Evolutionary conservation across 2,329 filamentous ascomycete species (phyloP), one percentile per base, ranked within the genome.

Genomic region (Talaromyces marneffei): DNA sequence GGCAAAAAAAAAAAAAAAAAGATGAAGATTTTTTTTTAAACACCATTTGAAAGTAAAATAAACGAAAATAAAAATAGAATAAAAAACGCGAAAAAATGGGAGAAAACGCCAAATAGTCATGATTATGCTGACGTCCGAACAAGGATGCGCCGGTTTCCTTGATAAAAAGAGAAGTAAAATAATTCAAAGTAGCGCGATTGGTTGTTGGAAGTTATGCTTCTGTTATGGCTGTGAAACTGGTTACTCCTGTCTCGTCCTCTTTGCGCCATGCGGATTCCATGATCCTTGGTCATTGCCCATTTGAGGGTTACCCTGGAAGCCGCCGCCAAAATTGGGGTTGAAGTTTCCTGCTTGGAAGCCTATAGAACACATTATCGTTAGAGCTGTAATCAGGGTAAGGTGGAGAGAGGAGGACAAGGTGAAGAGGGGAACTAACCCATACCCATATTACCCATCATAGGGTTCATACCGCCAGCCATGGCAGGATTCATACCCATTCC

Each of bases 251-350:
- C 90, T 84, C 66, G 89, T 87, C 66, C 90, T 82, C 78, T 94
- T 94, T 3, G 87, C 86, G 31, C 89, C 89, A 67, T 93, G 90
- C 5, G 90, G 90, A 69, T 93, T 93, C 80, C 89, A 90, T 75
- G 85, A 86, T 60, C 87, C 87, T 31, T 62, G 60, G 62, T 86
- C 81, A 46, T 78, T 78, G 42, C 72, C 56, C 55, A 62, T 62
- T 62, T 77, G 76, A 56, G 78, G 78, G 60, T 80, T 79, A 53
- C 80, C 79, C 73, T 91, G 93, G 77, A 91, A 92, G 62, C 82
- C 85, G 39, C 60, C 60, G 25, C 60, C 60, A 9, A 63, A 63
- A 27, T 57, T 60, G 23, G 87, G 85, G 70, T 88, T 90, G 76
- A 92, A 93, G 69, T 87, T 85, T 78, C 87, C 86, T 63, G 82